Evolutionary conservation across 1,284 basidiomycete genomes (phyloP), one percentile per base, ranked within the genome.

Genomic region (Xerocomus cyaneibrunnescens): DNA sequence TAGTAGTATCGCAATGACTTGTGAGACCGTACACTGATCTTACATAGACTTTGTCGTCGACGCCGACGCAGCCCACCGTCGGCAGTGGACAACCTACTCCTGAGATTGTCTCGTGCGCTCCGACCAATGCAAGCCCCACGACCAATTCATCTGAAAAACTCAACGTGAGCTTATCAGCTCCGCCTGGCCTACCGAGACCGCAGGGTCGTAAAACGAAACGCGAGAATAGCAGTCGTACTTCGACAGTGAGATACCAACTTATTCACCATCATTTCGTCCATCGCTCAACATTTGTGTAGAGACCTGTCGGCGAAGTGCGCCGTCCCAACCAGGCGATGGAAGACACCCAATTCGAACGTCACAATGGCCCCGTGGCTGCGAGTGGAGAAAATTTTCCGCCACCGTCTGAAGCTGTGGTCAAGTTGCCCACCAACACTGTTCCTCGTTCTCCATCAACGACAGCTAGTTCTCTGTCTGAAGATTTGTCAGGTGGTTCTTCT

Each of bases 381-480:
- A 48, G 13, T 21, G 41, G 42, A 14, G 43, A 48, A 3, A n/a
- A 52, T 23, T 53, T 56, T 8, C 61, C 65, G 5, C 48, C 41
- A 0, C 54, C 50, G 14, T 4, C 48, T 0, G 48, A 28, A n/a
- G 2, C 39, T 19, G 2, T 7, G 16, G 64, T 67, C 23, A 67
- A 48, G 39, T 10, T 55, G 3, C 50, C 61, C 7, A 2, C 5
- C 1, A 43, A 4, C 2, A 40, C 48, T n/a, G 25, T 13, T 10
- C 65, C 61, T 21, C 48, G 27, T 10, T 64, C 62, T 2, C 62
- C 62, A 6, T 14, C 51, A 34, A 23, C 42, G 2, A 38, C 57
- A 0, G 13, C 19, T 0, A 62, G 51, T 25, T 60, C 59, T 3
- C 16, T 52, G 10, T 66, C 65, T 5, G 65, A 62, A 46, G 62